Percentiles rank a stretch among this genome's conserved stretches.
Evolutionary conservation across 305 asterid species (phyloP).

Genomic region (Plantago lanceolata): DNA sequence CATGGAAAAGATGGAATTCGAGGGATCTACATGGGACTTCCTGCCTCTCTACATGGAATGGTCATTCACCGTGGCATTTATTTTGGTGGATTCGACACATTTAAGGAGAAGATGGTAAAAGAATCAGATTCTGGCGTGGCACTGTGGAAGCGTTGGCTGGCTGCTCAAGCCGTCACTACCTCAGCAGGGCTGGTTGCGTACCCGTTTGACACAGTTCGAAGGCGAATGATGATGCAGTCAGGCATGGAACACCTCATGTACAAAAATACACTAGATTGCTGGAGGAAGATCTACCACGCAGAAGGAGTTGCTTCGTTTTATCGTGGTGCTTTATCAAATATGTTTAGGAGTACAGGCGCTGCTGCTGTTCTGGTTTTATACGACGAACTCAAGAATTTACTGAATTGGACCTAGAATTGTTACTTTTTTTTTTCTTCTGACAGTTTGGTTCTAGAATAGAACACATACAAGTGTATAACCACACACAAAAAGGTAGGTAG

Average conservation of each 20-base stretch:
- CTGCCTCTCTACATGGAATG: constrained; percentile 94
- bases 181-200: constrained; percentile 84
- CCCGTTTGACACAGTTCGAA: constrained; percentile 85
- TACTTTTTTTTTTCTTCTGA: background rate
- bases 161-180: constrained; percentile 89
- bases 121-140: constrained; percentile 45
- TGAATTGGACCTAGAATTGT: constrained; percentile 67
- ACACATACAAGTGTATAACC: background rate
- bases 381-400: constrained; percentile 80
- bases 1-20: constrained; percentile 55
- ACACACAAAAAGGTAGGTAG: constrained; percentile 3
- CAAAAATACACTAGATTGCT: constrained; percentile 61
- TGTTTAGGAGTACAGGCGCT: constrained; percentile 91
- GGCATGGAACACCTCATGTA: constrained; percentile 70
- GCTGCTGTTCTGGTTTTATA: constrained; percentile 91
- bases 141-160: constrained; percentile 85
- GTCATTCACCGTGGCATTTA: constrained; percentile 79
- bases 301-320: constrained; percentile 84
- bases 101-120: constrained; percentile 60
- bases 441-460: constrained; percentile 30
- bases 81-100: constrained; percentile 82
- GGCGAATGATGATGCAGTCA: constrained; percentile 99
- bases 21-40: constrained; percentile 82
- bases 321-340: constrained; percentile 87
- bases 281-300: constrained; percentile 61